These are phyloP conservation scores for Phialophora tarda DNA, from an alignment of 2,329 filamentous ascomycete species.

Conservation along the genomic window DNA sequence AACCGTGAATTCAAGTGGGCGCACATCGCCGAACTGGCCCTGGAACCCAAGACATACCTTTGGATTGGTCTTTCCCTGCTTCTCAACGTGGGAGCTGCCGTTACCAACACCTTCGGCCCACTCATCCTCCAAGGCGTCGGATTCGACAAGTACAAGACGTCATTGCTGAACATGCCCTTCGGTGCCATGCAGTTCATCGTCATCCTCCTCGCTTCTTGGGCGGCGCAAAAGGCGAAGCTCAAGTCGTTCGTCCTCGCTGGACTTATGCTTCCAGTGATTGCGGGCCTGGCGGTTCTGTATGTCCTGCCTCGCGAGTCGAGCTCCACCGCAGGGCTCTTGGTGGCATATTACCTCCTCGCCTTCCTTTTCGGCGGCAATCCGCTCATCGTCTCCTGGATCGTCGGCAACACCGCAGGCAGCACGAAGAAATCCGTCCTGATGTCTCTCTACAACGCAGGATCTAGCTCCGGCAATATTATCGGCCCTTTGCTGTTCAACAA, in stretches of 20 bases:
- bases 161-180: constrained; percentile 71
- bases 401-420: constrained; percentile 70
- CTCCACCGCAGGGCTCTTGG: constrained; percentile 58
- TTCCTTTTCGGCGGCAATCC: constrained; percentile 71
- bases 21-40: constrained; percentile 51
- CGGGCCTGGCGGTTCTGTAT: constrained; percentile 60
- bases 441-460: constrained; percentile 67
- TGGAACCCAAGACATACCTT: constrained; percentile 60
- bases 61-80: constrained; percentile 66
- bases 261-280: constrained; percentile 65
- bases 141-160: constrained; percentile 63
- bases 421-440: constrained; percentile 71
- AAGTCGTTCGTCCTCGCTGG: constrained; percentile 63
- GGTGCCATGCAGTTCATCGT: constrained; percentile 65
- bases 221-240: constrained; percentile 61
- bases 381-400: constrained; percentile 70
- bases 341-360: constrained; percentile 68
- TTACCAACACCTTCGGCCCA: constrained; percentile 69
- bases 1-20: constrained; percentile 53
- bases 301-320: constrained; percentile 53
- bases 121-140: constrained; percentile 67
- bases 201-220: constrained; percentile 64
- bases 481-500: constrained; percentile 67
- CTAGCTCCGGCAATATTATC: constrained; percentile 69
- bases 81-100: constrained; percentile 68